These are phyloP conservation scores for Trametes cinnabarina DNA, from an alignment of 768 basidiomycete species.

Conservation along the genomic window DNA sequence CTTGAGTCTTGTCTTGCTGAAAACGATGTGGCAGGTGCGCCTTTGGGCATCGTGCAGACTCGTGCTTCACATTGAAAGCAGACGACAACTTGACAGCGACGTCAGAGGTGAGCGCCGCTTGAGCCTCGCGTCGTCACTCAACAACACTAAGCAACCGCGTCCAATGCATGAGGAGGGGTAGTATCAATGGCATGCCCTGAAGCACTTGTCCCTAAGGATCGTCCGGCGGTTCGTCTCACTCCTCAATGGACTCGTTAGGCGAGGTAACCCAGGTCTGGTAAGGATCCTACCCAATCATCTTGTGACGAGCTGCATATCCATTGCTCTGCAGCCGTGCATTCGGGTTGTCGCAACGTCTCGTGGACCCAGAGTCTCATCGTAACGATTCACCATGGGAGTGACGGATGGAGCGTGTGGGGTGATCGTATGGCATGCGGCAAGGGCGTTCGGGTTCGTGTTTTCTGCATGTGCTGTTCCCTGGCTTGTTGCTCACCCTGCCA, in stretches of 20 bases:
- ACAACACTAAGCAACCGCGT: too few species aligned
- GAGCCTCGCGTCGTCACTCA: too few species aligned
- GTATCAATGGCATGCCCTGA: constrained; percentile 7
- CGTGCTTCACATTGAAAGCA: too few species aligned
- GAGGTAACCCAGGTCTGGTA: constrained; percentile 11
- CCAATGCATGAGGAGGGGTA: neutral
- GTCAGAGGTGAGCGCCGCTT: too few species aligned
- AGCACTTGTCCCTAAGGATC: neutral
- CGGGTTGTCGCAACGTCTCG: neutral
- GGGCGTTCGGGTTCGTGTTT: neutral
- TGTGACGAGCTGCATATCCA: too few species aligned
- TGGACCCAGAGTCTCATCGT: neutral
- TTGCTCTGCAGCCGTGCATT: neutral
- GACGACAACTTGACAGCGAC: too few species aligned
- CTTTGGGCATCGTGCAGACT: neutral
- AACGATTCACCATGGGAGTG: neutral
- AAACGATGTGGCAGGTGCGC: too few species aligned
- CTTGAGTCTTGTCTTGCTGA: too few species aligned
- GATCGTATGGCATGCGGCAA: constrained; percentile 7
- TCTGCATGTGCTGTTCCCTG: too few species aligned
- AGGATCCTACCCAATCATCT: neutral
- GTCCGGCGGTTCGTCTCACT: neutral
- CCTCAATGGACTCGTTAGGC: constrained; percentile 16
- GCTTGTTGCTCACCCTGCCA: neutral
- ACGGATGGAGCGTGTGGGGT: neutral